phyloP scores from a whole-genome alignment of 2,329 filamentous ascomycete genomes.

The Colletotrichum tanaceti region DNA sequence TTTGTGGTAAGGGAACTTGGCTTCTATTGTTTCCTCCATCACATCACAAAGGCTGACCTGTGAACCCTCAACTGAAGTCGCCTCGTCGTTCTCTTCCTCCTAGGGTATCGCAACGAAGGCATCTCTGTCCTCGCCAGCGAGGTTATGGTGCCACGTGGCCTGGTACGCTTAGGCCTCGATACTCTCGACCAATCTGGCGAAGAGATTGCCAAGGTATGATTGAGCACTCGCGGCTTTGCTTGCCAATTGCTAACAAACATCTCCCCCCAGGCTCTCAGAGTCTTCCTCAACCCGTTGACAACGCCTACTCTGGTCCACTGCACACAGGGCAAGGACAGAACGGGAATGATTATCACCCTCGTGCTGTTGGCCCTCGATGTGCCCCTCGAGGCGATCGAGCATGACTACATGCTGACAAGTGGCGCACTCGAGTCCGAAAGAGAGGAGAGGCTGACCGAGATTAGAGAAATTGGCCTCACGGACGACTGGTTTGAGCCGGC shows the following conservation, averaged over 20 bases:
- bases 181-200: conserved; percentile 74
- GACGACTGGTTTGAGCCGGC: conserved; percentile 79
- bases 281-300: conserved; percentile 56
- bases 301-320: conserved; percentile 82
- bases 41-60: conserved; percentile 9
- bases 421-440: conserved; percentile 69
- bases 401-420: conserved; percentile 78
- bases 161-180: conserved; percentile 76
- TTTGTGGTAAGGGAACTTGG: conserved; percentile 62
- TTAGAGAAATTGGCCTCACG: conserved; percentile 75
- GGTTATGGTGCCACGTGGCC: conserved; percentile 78
- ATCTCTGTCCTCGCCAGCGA: conserved; percentile 76
- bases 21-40: conserved; percentile 8
- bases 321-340: conserved; percentile 90
- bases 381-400: conserved; percentile 68
- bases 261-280: conserved; percentile 56
- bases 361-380: conserved; percentile 72
- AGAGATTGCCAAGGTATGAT: conserved; percentile 64
- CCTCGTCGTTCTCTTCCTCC: conserved; percentile 70
- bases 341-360: conserved; percentile 77
- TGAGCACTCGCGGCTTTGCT: not conserved
- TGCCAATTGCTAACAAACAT: not conserved
- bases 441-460: conserved; percentile 74
- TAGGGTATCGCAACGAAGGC: conserved; percentile 76
- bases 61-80: conserved; percentile 54